These are phyloP conservation scores for Talaromyces proteolyticus DNA, from an alignment of 495 filamentous ascomycete genomes.

Conservation along the genomic window DNA sequence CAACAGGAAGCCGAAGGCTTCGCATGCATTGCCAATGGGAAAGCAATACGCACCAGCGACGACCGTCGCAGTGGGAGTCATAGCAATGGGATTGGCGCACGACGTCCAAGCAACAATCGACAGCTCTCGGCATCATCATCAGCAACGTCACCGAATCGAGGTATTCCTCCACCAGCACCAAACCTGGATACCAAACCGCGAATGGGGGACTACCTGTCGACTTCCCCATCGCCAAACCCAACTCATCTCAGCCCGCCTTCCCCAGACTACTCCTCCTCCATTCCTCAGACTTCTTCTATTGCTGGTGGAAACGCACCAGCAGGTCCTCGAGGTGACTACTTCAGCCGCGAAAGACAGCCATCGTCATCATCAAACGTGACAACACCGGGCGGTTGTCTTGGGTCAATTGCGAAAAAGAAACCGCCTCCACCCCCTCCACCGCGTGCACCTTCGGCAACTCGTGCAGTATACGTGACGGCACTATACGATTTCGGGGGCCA, in stretches of 20 bases:
- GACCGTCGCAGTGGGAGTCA: conserved; percentile 26
- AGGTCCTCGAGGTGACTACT: conserved; percentile 44
- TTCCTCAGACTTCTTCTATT: conserved; percentile 3
- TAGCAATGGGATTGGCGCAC: conserved; percentile 11
- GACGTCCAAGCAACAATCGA: conserved; percentile 14
- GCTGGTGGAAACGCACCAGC: conserved; percentile 15
- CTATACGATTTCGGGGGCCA: conserved; percentile 76
- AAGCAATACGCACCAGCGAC: conserved; percentile 55
- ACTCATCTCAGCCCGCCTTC: no score
- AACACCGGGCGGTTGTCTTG: conserved; percentile 14
- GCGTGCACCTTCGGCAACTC: conserved; percentile 31
- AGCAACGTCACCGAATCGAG: conserved; percentile 6
- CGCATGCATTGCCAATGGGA: conserved; percentile 63
- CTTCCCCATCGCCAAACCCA: conserved; percentile 9
- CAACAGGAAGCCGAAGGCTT: conserved; percentile 72
- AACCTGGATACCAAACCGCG: conserved; percentile 21
- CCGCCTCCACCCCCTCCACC: conserved; percentile 67
- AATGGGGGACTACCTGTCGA: conserved; percentile 8
- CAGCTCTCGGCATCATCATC: conserved; percentile 1
- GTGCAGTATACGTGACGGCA: conserved; percentile 67
- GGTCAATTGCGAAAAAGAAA: conserved; percentile 50
- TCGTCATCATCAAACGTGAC: conserved; percentile 31
- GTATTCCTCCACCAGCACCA: conserved; percentile 6
- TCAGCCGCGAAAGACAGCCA: conserved; percentile 32
- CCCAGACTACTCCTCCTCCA: conserved; percentile 21